Evolutionary conservation across 371 early-diverging fungal species (phyloP), one percentile per base, ranked within the genome.

Genomic region (Entomophthora muscae): DNA sequence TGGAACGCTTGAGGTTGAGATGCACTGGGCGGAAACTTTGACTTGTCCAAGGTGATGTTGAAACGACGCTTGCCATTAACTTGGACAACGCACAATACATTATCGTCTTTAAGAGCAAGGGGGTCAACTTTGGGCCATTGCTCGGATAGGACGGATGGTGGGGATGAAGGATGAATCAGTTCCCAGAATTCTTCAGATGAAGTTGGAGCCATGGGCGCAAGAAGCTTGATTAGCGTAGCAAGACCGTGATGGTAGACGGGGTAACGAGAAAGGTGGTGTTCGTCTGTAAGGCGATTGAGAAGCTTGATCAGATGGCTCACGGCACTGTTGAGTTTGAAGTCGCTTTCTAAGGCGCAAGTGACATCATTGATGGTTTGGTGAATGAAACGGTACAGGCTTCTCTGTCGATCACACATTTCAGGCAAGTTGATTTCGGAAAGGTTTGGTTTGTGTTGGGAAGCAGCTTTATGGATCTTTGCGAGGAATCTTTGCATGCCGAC

Each of bases 401-500:
- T 63, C 84, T 85, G 32, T 76, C 77, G 21, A 67, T 69, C 32
- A 69, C 72, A 85, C 85, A 76, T 0, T 61, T n/a, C n/a, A n/a
- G n/a, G n/a, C n/a, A n/a, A n/a, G n/a, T n/a, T n/a, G n/a, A n/a
- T n/a, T n/a, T n/a, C n/a, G n/a, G n/a, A n/a, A n/a, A n/a, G n/a
- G 85, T 76, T 1, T 61, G 63, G 32, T 26, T 54, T 10, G 64
- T 53, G 28, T 32, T 53, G 30, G 28, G 58, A 42, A 21, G 28
- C 26, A 53, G 13, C 53, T 52, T 29, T 24, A 52, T 29, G 59
- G 0, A 83, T 78, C 32, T 82, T 79, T 32, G 70, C 61, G 53
- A 91, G 70, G 85, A 89, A 93, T 32, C 93, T 75, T 68, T 86
- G 84, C 89, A 93, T 91, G 7, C 96, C 96, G 3, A 91, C 79